Percentiles rank a stretch among this genome's conserved stretches.
phyloP scores from a whole-genome alignment of 139 green algal genomes.

The Chlorella sp. region DNA sequence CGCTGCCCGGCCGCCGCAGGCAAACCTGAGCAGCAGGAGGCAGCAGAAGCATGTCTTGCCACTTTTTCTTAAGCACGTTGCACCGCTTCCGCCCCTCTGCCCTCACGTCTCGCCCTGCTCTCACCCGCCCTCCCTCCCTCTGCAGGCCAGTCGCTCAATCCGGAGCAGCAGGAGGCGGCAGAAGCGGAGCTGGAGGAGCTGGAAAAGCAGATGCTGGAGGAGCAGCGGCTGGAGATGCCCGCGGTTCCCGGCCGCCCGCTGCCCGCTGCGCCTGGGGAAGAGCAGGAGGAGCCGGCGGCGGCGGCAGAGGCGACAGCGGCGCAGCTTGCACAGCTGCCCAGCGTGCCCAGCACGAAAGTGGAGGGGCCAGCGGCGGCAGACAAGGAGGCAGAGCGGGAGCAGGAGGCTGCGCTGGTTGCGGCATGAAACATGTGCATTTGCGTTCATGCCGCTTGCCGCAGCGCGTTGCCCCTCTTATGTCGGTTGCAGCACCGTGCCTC shows the following conservation, averaged over 20 bases:
- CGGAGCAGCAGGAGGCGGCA: slow-evolving; percentile 14
- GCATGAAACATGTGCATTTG: no score
- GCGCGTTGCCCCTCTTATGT: no score
- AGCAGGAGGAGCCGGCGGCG: background rate
- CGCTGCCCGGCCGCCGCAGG: no score
- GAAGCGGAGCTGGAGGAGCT: slow-evolving; percentile 2
- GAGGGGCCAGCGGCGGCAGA: background rate
- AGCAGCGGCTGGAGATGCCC: slow-evolving; percentile 22
- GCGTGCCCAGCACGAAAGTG: no score
- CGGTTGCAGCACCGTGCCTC: no score
- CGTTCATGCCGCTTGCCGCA: no score
- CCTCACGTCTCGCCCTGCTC: no score
- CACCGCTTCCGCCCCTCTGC: no score
- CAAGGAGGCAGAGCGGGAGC: background rate
- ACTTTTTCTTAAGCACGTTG: no score
- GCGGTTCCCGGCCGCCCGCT: background rate
- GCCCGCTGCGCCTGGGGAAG: background rate
- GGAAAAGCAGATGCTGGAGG: slow-evolving; percentile 24
- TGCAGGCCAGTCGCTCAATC: slow-evolving; percentile 25
- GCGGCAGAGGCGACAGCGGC: background rate
- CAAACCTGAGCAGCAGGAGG: no score
- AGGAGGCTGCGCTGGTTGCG: background rate
- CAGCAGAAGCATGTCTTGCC: no score
- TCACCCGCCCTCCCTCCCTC: no score
- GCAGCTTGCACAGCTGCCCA: background rate